Percentiles rank a stretch among this genome's conserved stretches.
These are phyloP conservation scores for Bipolaris gigantea DNA, from an alignment of 2,329 filamentous ascomycete genomes.

Conservation along the genomic window DNA sequence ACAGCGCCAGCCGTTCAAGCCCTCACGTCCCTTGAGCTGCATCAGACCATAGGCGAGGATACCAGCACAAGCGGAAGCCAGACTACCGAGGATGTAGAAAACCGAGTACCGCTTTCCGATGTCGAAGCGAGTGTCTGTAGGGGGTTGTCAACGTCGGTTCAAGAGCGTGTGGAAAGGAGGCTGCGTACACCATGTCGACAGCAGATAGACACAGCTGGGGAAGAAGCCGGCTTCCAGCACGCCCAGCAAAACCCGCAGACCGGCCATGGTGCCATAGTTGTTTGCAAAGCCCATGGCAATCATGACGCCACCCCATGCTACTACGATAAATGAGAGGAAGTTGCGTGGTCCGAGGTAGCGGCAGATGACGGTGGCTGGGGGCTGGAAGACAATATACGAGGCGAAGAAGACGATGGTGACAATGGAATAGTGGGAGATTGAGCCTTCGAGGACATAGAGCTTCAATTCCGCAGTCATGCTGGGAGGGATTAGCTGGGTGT, in stretches of 20 bases:
- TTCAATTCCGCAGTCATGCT: slow-evolving; percentile 48
- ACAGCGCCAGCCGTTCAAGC: slow-evolving; percentile 50
- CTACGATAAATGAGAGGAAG: slow-evolving; percentile 40
- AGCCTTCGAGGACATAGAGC: slow-evolving; percentile 30
- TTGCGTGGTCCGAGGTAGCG: slow-evolving; percentile 47
- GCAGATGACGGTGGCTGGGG: slow-evolving; percentile 46
- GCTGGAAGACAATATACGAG: slow-evolving; percentile 49
- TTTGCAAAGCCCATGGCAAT: slow-evolving; percentile 48
- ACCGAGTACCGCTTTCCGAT: slow-evolving; percentile 69
- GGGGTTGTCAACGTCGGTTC: background rate
- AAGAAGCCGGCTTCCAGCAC: slow-evolving; percentile 47
- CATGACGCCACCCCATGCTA: slow-evolving; percentile 50
- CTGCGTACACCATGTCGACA: slow-evolving; percentile 45
- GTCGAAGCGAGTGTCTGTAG: slow-evolving; percentile 57
- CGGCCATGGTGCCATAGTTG: slow-evolving; percentile 41
- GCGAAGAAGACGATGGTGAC: slow-evolving; percentile 58
- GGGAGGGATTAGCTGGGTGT: slow-evolving; percentile 23
- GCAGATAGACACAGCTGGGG: slow-evolving; percentile 50
- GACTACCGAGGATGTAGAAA: slow-evolving; percentile 70
- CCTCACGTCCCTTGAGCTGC: slow-evolving; percentile 62
- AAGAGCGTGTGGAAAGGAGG: too few relatives aligned
- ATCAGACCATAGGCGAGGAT: slow-evolving; percentile 71
- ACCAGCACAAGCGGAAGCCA: slow-evolving; percentile 67
- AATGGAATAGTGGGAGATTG: slow-evolving; percentile 54
- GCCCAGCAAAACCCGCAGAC: slow-evolving; percentile 45